These are phyloP conservation scores for Hypomontagnella monticulosa DNA, from an alignment of 495 filamentous ascomycete genomes.

Conservation along the genomic window DNA sequence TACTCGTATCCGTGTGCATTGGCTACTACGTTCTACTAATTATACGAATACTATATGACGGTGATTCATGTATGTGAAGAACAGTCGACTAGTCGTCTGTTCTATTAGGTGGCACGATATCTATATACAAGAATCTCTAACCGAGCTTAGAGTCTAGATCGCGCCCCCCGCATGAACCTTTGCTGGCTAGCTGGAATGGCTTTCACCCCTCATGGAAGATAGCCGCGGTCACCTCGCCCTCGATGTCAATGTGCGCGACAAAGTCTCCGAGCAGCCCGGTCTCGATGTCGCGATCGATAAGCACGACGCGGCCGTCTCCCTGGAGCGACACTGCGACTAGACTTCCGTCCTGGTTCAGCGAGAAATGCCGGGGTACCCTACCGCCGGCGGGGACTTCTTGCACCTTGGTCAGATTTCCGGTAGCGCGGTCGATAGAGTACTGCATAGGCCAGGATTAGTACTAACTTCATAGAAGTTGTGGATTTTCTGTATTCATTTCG, in stretches of 20 bases:
- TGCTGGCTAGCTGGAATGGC: no score
- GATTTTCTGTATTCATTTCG: neutral
- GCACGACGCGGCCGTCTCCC: conserved; percentile 64
- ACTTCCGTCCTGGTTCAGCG: conserved; percentile 69
- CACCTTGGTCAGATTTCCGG: conserved; percentile 61
- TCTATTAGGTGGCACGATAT: neutral
- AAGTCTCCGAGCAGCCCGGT: conserved; percentile 66
- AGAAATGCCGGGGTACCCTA: conserved; percentile 69
- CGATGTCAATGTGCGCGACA: conserved; percentile 57
- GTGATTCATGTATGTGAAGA: neutral
- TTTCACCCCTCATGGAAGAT: conserved; percentile 66
- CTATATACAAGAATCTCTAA: neutral
- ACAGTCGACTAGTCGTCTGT: neutral
- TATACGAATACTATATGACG: no score
- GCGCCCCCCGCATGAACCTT: neutral
- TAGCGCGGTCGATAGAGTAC: conserved; percentile 56
- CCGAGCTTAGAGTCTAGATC: conserved; percentile 17
- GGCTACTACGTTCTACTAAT: neutral
- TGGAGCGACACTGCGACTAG: conserved; percentile 71
- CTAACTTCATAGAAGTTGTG: no score
- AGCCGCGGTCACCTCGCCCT: conserved; percentile 66
- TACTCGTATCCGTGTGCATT: conserved; percentile 4
- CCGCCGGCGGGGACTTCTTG: conserved; percentile 67
- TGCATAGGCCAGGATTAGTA: conserved; percentile 31
- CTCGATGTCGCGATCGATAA: conserved; percentile 65